Evolutionary conservation across 75 land plant genomes (phyloP), one percentile per base, ranked within the genome.

Genomic region (Azolla pinnata): DNA sequence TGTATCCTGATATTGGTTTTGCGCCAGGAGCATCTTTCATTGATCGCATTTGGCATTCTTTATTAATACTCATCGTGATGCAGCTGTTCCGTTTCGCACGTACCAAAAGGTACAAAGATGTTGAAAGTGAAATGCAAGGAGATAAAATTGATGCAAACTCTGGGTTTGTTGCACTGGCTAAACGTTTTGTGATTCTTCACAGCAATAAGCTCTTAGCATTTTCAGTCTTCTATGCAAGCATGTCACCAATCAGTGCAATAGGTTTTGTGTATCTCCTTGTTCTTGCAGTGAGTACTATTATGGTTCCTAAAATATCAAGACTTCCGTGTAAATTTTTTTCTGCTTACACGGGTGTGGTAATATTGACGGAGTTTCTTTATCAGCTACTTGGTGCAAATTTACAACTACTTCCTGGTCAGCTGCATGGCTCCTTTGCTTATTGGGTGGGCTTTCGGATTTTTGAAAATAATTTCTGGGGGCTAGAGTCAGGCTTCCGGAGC

Each of bases 21-120:
- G 59, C 74, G 12, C 75, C 92, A 1, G 69, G 67, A 44, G 97
- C 85, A 48, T 84, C 97, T 29, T 54, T 81, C 52, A 17, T 95
- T 50, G 61, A 67, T 25, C 86, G 84, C 72, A 42, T 90, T 47
- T 90, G 88, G 92, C 76, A 86, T 69, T 81, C 97, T 19, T 57
- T 86, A 57, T 88, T 88, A 19, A 80, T 95, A 21, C 61, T 95
- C 38, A 67, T 77, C 59, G 99, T 86, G 24, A 86, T 95, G 91
- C 97, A 95, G 62, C 78, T 95, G 16, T 90, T 74, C 62, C 75
- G 90, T 60, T 86, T 83, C 62, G 97, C 86, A 63, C 80, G 99
- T 63, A 72, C 78, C 47, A 80, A 92, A 67, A 81, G 77, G 66
- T 69, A 44, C 32, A 28, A 32, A 32, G 59, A 35, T 19, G n/a